Conservation (phyloP, 2,329 filamentous ascomycete genomes). For the Niveomyces coronatus region DNA sequence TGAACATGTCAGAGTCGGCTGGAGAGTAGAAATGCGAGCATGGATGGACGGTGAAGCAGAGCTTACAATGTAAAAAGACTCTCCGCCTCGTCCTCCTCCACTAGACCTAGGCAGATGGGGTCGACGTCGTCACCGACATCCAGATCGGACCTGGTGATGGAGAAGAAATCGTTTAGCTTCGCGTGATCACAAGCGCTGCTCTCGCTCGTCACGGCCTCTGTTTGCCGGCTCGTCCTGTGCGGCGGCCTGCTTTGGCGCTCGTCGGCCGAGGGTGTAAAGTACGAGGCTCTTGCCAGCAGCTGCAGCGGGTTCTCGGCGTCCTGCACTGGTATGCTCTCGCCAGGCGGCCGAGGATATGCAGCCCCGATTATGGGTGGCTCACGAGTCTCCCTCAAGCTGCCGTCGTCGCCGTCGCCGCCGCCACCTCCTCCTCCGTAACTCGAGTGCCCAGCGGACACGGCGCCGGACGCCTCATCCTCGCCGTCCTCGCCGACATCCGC, state of each 20-base stretch:
- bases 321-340: conserved; percentile 51
- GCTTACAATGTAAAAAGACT: conserved; percentile 54
- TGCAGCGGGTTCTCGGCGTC: conserved; percentile 69
- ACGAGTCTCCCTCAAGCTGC: background rate
- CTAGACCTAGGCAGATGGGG: conserved; percentile 59
- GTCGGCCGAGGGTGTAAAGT: conserved; percentile 46
- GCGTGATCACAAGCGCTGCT: conserved; percentile 13
- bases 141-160: conserved; percentile 50
- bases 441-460: background rate
- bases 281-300: conserved; percentile 61
- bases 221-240: conserved; percentile 12
- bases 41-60: background rate
- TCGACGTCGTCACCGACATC: conserved; percentile 56
- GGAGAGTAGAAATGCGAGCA: background rate
- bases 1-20: background rate
- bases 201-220: conserved; percentile 21
- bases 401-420: background rate
- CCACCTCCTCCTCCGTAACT: too few species aligned
- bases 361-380: background rate
- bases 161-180: conserved; percentile 54
- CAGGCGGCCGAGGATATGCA: conserved; percentile 15
- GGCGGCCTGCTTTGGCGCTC: conserved; percentile 19
- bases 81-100: conserved; percentile 54
- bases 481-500: conserved; percentile 21
- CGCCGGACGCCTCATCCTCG: conserved; percentile 5